These are phyloP conservation scores for Colletotrichum neosansevieriae DNA, from an alignment of 2,329 filamentous ascomycete genomes.

Conservation along the genomic window DNA sequence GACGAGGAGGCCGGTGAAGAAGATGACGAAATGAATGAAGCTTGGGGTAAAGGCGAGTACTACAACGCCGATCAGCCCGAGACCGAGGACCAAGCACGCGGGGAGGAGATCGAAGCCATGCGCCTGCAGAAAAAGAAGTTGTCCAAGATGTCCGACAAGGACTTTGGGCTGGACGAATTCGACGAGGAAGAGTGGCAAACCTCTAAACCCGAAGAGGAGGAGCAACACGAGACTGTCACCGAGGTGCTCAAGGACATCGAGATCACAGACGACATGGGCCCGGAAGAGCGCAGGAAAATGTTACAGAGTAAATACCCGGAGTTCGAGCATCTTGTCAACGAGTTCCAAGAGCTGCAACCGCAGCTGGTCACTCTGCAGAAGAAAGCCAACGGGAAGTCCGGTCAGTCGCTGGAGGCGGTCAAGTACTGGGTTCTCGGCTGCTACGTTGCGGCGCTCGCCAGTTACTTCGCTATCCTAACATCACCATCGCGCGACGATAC, in stretches of 20 bases:
- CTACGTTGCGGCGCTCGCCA: slow-evolving; percentile 86
- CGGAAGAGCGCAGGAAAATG: slow-evolving; percentile 80
- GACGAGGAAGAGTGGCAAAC: slow-evolving; percentile 89
- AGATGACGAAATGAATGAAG: slow-evolving; percentile 71
- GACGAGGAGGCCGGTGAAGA: slow-evolving; percentile 59
- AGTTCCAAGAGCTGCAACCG: slow-evolving; percentile 80
- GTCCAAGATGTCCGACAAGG: slow-evolving; percentile 87
- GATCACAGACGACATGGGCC: slow-evolving; percentile 82
- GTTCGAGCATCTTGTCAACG: slow-evolving; percentile 86
- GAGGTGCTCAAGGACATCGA: slow-evolving; percentile 88
- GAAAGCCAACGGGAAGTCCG: slow-evolving; percentile 64
- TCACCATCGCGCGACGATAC: slow-evolving; percentile 76
- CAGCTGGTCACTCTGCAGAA: slow-evolving; percentile 70
- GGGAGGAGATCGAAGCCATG: slow-evolving; percentile 92
- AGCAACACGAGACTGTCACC: slow-evolving; percentile 74
- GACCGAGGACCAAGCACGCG: slow-evolving; percentile 78
- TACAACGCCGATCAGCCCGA: slow-evolving; percentile 86
- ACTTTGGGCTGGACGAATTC: slow-evolving; percentile 78
- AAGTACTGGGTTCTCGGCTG: slow-evolving; percentile 86
- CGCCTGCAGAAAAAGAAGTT: slow-evolving; percentile 92
- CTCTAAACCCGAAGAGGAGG: slow-evolving; percentile 62
- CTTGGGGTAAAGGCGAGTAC: slow-evolving; percentile 94
- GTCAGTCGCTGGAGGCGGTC: slow-evolving; percentile 70
- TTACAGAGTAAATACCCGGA: slow-evolving; percentile 89
- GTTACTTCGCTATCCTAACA: slow-evolving; percentile 95